Percentiles rank a stretch among this genome's conserved stretches.
Conservation (phyloP, 495 filamentous ascomycete genomes). For the Apiosordaria backusii region DNA sequence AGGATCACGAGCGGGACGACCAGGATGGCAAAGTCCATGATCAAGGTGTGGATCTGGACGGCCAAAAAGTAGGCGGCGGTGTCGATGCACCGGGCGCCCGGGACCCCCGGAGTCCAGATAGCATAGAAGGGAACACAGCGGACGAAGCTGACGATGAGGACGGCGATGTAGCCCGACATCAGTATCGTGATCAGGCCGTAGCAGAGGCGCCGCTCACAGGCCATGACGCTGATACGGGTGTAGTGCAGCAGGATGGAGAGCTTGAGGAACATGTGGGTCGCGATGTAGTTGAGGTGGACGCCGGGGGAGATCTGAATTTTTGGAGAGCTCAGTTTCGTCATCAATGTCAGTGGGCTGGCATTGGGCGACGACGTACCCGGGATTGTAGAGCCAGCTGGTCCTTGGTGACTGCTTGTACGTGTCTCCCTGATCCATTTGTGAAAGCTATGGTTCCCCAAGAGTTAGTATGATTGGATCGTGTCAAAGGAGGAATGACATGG, state of each 20-base stretch:
- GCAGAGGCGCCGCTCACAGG: slow-evolving; percentile 13
- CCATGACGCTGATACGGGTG: slow-evolving; percentile 11
- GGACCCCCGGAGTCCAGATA: slow-evolving; percentile 8
- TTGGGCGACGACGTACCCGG: neutral
- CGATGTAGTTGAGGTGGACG: neutral
- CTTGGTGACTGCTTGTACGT: no score
- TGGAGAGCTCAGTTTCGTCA: neutral
- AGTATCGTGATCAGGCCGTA: slow-evolving; percentile 6
- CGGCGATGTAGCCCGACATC: neutral
- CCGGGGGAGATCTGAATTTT: slow-evolving; percentile 1
- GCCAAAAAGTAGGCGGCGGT: slow-evolving; percentile 7
- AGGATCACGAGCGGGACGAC: slow-evolving; percentile 9
- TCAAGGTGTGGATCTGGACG: slow-evolving; percentile 3
- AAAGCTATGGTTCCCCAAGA: no score
- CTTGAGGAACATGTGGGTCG: slow-evolving; percentile 14
- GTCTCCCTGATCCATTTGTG: no score
- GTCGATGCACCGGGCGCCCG: slow-evolving; percentile 10
- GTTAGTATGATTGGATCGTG: no score
- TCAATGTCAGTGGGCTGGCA: neutral
- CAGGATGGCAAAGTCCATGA: slow-evolving; percentile 15
- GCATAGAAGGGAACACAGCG: slow-evolving; percentile 11
- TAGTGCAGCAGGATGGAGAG: slow-evolving; percentile 15
- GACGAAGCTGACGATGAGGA: slow-evolving; percentile 7
- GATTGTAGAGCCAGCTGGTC: no score
- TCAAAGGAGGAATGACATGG: no score